Base-by-base conservation (phyloP, 2,329 filamentous ascomycete genomes). In the Clarireedia monteithiana region DNA sequence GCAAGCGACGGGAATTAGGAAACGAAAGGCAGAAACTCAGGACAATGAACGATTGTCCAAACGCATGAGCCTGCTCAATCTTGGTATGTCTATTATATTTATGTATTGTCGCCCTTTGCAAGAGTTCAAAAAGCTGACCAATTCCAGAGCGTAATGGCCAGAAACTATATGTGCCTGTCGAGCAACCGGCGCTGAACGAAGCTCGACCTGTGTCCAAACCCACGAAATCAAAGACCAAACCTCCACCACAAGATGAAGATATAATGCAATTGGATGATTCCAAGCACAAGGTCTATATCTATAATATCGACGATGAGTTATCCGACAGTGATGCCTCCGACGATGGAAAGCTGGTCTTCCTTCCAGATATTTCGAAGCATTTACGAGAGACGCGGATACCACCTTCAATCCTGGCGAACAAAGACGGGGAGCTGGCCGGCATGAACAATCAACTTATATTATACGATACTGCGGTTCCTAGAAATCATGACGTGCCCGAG, bases 221-320 rank as follows among this genome's bases (percentile, higher is more conserved):
- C 55, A 39, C 59, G 40, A 63, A 61, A 26, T 38, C 57, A 12
- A 60, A 62, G 46, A 36, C 60, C 15, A 52, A 54, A 45, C 15
- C 20, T 20, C 2, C 60, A 54, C 60, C 58, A 50, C 45, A 27
- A 47, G 67, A 68, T 20, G 74, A 81, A 60, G 86, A 90, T 63
- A 67, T 71, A 56, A 96, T 97, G 92, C 80, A 87, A 56, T 70
- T 97, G 59, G 91, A 97, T 72, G 86, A 96, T 72, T 65, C 88
- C 34, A 88, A 88, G 66, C 79, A 95, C 74, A 89, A 87, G 67
- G 83, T 96, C 58, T 96, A 94, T 77, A 91, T 99, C 64, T 86
- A 91, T 75, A 85, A 95, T 71, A 77, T 99, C 9, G 91, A 95
- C 68, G 87, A 87, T 64, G 92, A 97, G 72, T 80, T 97, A 48